A percentile compares a stretch with the other conserved stretches of the same genome.
phyloP scores from a whole-genome alignment of 768 basidiomycete species.

The Mycena rebaudengoi region DNA sequence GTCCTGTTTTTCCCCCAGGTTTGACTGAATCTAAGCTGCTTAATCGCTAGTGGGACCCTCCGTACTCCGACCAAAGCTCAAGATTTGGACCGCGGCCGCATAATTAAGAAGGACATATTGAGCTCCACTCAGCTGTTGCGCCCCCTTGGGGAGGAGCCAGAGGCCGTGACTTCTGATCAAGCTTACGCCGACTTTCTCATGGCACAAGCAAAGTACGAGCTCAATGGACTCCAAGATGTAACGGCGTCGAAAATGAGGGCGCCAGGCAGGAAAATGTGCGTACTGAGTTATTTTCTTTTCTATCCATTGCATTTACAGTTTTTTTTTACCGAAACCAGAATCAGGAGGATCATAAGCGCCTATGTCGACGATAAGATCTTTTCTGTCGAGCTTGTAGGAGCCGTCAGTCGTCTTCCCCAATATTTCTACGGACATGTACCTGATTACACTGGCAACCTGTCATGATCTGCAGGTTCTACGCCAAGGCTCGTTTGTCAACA shows the following conservation, averaged over 20 bases:
- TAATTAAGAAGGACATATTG: slow-evolving; percentile 32
- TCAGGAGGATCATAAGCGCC: slow-evolving; percentile 55
- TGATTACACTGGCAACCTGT: too few species aligned
- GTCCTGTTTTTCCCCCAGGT: background rate
- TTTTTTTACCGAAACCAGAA: slow-evolving; percentile 40
- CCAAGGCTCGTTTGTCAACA: slow-evolving; percentile 62
- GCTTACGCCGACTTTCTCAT: slow-evolving; percentile 18
- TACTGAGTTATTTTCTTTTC: background rate
- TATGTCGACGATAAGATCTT: slow-evolving; percentile 61
- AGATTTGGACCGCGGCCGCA: slow-evolving; percentile 37
- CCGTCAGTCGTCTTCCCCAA: slow-evolving; percentile 44
- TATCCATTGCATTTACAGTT: background rate
- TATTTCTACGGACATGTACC: too few species aligned
- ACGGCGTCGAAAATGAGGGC: slow-evolving; percentile 23
- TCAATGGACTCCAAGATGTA: slow-evolving; percentile 18
- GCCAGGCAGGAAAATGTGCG: slow-evolving; percentile 33
- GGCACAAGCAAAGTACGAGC: slow-evolving; percentile 29
- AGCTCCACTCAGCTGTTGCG: background rate
- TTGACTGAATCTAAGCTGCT: background rate
- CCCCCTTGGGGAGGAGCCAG: slow-evolving; percentile 4
- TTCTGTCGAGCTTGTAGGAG: slow-evolving; percentile 65
- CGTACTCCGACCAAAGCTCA: slow-evolving; percentile 35
- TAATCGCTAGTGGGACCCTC: slow-evolving; percentile 48
- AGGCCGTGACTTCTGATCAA: slow-evolving; percentile 2
- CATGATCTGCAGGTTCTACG: slow-evolving; percentile 55